Base-by-base conservation (phyloP, 2,329 filamentous ascomycete species). In the Colletotrichum sp. region DNA sequence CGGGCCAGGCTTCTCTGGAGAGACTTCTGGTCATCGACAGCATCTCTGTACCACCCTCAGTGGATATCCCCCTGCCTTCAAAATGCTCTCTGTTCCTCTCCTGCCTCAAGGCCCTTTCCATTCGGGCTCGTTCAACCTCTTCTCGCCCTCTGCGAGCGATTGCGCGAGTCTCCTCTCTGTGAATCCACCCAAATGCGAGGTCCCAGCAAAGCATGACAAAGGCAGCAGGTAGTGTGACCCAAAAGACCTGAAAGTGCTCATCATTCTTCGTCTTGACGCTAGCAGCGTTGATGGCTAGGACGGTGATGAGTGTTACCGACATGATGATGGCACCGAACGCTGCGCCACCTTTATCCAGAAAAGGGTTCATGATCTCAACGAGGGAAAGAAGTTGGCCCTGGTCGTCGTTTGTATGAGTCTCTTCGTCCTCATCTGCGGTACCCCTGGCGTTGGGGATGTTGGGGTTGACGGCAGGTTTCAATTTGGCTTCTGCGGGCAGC, bases 301-400 rank as follows among this genome's bases (percentile, higher is more conserved):
- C 86, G 0, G 92, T 92, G 72, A 95, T 85, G 30, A 95, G 87
- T 0, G 93, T 94, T 0, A 87, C 88, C 3, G 92, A 88, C 93
- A 95, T 95, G 71, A 95, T 86, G 7, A 91, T 78, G 0, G 89
- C 91, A 2, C 93, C 93, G 71, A 95, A 92, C 0, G 86, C 85
- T 1, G 94, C 94, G 10, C 93, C 91, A 4, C 87, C 85, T 78
- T 91, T 94, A 80, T 95, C 94, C 0, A 95, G 82, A 74, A 93
- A 95, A 0, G 94, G 94, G 78, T 95, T 94, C 89, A 95, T 90
- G 79, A 95, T 94, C 80, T 95, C 93, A 77, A 94, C 93, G 0
- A 95, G 88, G 0, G 92, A 92, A 0, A 93, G 84, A 1, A 90
- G 83, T 77, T 93, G 89, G 5, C 84, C 87, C 73, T 90, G 83